Evolutionary conservation across 257 asterid species (phyloP), one percentile per base, ranked within the genome.

Genomic region (Buddleja alternifolia): DNA sequence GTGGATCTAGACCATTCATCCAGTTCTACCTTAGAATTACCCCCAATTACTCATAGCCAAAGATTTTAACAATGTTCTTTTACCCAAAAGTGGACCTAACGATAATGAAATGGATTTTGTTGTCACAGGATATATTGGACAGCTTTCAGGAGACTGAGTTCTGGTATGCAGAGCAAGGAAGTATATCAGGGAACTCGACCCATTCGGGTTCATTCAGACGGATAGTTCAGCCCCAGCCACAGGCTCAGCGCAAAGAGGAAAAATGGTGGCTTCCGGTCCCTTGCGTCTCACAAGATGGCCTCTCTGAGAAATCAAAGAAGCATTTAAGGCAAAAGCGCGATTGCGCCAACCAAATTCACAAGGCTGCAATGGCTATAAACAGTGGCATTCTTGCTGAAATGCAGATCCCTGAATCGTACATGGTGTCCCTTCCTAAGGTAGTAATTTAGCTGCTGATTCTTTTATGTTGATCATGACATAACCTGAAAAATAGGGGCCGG

Each of bases 251-350:
- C 5, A 82, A 79, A 9, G 95, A 86, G 50, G 97, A 94, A 21
- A 91, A 94, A 56, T 89, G 97, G 97, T 89, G 99, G 99, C 58
- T 87, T 41, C 99, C 97, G 0, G 79, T 89, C 74, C 97, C 97
- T 16, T 83, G 95, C 32, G 89, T 91, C 37, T 68, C 89, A 10
- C 46, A 69, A 0, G 83, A 78, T 1, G 99, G 99, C 42, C 88
- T 94, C 32, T 71, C 96, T 0, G 93, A 89, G 51, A 75, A 79
- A 23, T 77, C 78, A 4, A 84, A 75, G 81, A 92, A 88, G 70
- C 84, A 74, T 47, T 59, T 94, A 82, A 73, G 75, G 37, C 82
- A 91, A 56, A 87, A 83, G 32, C 89, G 89, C 0, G 87, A 86
- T 17, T 76, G 86, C n/a, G 89, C 99, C 17, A 83, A 81, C 82